These are phyloP conservation scores for Ustilago xerochloae DNA, from an alignment of 1,284 basidiomycete genomes.

Conservation along the genomic window DNA sequence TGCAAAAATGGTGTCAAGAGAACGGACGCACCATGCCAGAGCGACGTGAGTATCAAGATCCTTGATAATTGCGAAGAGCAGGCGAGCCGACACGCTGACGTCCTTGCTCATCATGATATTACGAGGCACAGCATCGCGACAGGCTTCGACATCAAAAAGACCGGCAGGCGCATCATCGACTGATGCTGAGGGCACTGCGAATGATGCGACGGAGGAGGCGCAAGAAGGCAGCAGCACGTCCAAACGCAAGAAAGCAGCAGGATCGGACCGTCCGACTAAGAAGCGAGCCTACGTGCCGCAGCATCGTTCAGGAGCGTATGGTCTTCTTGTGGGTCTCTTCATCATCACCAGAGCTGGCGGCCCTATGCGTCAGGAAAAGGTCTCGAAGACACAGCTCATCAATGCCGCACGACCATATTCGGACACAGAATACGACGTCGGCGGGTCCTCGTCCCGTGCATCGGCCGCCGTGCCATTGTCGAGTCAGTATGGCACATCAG, in stretches of 20 bases:
- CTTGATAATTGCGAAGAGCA: slow-evolving; percentile 16
- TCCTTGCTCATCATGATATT: too few species aligned
- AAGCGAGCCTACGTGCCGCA: slow-evolving; percentile 62
- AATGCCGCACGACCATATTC: slow-evolving; percentile 57
- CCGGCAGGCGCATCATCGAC: neutral
- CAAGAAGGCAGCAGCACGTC: neutral
- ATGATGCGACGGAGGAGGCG: neutral
- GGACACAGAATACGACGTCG: slow-evolving; percentile 58
- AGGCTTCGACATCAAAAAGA: too few species aligned
- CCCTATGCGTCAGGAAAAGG: slow-evolving; percentile 19
- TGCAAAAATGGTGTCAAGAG: slow-evolving; percentile 55
- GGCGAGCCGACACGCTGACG: too few species aligned
- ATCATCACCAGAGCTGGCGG: slow-evolving; percentile 22
- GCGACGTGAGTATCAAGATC: slow-evolving; percentile 18
- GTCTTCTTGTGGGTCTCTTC: slow-evolving; percentile 62
- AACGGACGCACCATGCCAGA: slow-evolving; percentile 47
- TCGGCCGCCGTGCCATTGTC: slow-evolving; percentile 38
- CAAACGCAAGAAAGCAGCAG: slow-evolving; percentile 18
- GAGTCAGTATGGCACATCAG: slow-evolving; percentile 18
- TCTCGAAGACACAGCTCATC: slow-evolving; percentile 62
- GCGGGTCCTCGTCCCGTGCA: slow-evolving; percentile 29
- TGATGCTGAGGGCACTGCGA: neutral
- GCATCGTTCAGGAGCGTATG: slow-evolving; percentile 63
- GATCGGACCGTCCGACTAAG: slow-evolving; percentile 27
- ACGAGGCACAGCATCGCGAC: too few species aligned